These are phyloP conservation scores for Trebouxia gelatinosa DNA, from an alignment of 163 green algal genomes.

Conservation along the genomic window DNA sequence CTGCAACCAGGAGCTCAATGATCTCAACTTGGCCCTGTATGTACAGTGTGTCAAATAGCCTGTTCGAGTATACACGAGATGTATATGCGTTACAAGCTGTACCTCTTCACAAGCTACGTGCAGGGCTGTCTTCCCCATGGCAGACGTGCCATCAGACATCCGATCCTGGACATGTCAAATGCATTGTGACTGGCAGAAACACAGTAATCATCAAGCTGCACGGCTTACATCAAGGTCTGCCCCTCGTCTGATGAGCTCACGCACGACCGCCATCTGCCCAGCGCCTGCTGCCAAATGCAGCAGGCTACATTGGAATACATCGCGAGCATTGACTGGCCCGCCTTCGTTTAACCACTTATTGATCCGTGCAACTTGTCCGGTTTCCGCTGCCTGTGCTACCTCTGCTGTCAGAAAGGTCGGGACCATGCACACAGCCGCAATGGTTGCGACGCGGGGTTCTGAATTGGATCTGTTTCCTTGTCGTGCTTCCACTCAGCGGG, in stretches of 20 bases:
- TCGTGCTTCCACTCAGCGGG: background rate
- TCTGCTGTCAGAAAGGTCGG: conserved; percentile 19
- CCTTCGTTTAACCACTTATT: conserved; percentile 12
- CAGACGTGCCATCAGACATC: background rate
- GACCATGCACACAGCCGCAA: background rate
- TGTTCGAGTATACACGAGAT: background rate
- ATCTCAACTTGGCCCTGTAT: conserved; percentile 7
- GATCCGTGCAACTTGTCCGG: background rate
- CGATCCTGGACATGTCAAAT: background rate
- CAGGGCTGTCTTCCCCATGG: conserved; percentile 7
- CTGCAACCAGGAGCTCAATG: background rate
- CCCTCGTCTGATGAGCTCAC: background rate
- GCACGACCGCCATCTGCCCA: conserved; percentile 1
- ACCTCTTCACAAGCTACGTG: conserved; percentile 18
- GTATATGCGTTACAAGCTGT: background rate
- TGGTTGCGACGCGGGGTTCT: background rate
- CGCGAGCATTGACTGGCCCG: conserved; percentile 3
- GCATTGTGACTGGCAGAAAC: background rate
- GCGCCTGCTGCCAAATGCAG: conserved; percentile 1
- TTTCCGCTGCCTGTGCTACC: background rate
- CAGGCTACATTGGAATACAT: conserved; percentile 18
- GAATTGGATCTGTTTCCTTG: background rate
- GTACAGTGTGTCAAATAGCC: background rate
- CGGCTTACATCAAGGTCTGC: background rate
- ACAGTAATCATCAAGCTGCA: background rate